Conservation (phyloP, 345 rosid genomes). For the Psidium guajava region DNA sequence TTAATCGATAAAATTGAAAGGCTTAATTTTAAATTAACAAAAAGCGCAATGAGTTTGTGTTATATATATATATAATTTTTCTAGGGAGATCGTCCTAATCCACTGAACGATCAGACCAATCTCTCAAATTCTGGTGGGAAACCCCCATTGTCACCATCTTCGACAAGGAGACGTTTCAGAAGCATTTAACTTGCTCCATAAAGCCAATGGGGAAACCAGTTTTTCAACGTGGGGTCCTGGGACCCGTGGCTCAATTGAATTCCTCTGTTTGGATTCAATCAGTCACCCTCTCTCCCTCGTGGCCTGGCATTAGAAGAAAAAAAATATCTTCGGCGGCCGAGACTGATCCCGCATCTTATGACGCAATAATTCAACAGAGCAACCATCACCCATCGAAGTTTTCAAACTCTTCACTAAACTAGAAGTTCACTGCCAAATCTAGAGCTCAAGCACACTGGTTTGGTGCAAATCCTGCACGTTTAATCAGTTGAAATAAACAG, state of each 20-base stretch:
- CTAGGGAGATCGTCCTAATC: neutral
- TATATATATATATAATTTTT: too few relatives aligned
- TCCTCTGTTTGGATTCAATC: constrained; percentile 13
- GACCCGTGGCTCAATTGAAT: constrained; percentile 12
- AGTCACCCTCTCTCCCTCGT: constrained; percentile 1
- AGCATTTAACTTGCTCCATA: neutral
- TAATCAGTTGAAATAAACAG: neutral
- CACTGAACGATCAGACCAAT: neutral
- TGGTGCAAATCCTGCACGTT: neutral
- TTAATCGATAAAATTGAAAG: too few relatives aligned
- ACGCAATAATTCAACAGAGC: neutral
- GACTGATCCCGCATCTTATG: neutral
- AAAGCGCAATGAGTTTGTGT: too few relatives aligned
- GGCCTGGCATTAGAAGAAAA: neutral
- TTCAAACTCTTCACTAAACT: too few relatives aligned
- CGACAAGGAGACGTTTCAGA: neutral
- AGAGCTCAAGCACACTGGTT: neutral
- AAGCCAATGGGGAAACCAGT: neutral
- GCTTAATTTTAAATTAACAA: too few relatives aligned
- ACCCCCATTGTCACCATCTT: neutral
- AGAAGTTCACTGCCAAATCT: neutral
- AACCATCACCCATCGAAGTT: neutral
- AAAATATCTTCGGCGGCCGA: constrained; percentile 7
- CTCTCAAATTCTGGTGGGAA: neutral
- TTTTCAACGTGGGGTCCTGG: neutral